Percentiles rank a stretch among this genome's conserved stretches.
These are phyloP conservation scores for Pisolithus marmoratus DNA, from an alignment of 768 basidiomycete genomes.

Conservation along the genomic window DNA sequence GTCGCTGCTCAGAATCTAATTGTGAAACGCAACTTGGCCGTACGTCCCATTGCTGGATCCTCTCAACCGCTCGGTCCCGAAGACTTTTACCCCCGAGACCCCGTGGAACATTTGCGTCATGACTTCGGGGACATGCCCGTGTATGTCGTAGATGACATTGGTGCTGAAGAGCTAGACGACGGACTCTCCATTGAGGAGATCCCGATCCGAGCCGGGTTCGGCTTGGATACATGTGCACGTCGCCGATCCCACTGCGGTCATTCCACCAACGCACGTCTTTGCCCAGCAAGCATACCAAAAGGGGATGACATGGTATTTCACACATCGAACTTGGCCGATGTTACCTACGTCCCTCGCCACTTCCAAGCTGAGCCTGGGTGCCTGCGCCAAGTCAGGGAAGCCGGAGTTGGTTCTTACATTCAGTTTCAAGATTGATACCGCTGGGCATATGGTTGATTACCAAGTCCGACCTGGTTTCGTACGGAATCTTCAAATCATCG, in stretches of 20 bases:
- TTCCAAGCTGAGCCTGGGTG: conserved; percentile 45
- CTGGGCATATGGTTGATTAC: conserved; percentile 65
- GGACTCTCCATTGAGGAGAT: conserved; percentile 80
- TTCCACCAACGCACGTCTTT: conserved; percentile 66
- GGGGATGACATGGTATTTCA: conserved; percentile 56
- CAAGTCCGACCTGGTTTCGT: conserved; percentile 68
- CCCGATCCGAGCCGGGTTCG: conserved; percentile 47
- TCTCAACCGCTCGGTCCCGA: conserved; percentile 45
- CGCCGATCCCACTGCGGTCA: conserved; percentile 81
- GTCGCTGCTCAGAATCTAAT: conserved; percentile 27
- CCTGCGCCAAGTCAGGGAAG: conserved; percentile 21
- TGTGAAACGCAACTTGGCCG: conserved; percentile 14
- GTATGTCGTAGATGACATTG: conserved; percentile 79
- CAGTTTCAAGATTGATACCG: conserved; percentile 59
- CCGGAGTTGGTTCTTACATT: conserved; percentile 70
- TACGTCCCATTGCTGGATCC: background rate
- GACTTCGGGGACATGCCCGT: conserved; percentile 81
- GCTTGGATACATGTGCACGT: conserved; percentile 89
- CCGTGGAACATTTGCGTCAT: conserved; percentile 65
- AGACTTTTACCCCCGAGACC: conserved; percentile 61
- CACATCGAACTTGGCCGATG: conserved; percentile 61
- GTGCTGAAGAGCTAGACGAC: conserved; percentile 88
- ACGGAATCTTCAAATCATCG: conserved; percentile 55
- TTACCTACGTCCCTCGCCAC: conserved; percentile 58
- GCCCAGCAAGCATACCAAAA: conserved; percentile 50